A percentile compares a stretch with the other conserved stretches of the same genome.
Evolutionary conservation across 179 eudicot species (phyloP).

Genomic region (Silene vulgaris): DNA sequence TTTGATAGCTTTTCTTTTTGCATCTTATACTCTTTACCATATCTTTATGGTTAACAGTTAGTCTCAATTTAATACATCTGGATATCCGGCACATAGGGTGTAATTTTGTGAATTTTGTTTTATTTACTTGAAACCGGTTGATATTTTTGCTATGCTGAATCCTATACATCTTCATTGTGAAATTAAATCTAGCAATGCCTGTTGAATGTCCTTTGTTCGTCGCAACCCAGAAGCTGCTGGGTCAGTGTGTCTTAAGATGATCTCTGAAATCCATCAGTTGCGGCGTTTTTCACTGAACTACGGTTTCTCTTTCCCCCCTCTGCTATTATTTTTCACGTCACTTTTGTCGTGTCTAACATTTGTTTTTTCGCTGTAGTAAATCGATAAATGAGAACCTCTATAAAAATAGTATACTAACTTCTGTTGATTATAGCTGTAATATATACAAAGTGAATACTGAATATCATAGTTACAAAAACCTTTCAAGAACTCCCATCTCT

Average conservation of each 20-base stretch:
- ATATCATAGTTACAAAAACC: conserved; percentile 13
- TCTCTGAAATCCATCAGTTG: neutral
- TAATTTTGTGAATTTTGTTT: too few relatives aligned
- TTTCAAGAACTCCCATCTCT: neutral
- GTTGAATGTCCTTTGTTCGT: neutral
- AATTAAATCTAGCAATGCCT: neutral
- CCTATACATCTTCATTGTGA: neutral
- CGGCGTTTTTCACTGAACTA: neutral
- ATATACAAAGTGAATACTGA: conserved; percentile 28
- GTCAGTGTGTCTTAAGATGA: neutral
- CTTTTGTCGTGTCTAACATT: neutral
- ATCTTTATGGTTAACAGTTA: too few relatives aligned
- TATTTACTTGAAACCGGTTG: neutral
- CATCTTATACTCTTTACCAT: neutral
- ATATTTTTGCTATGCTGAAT: neutral
- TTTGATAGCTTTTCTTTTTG: neutral
- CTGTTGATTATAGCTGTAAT: neutral
- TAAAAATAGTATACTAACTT: neutral
- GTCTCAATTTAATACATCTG: too few relatives aligned
- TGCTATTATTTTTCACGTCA: neutral
- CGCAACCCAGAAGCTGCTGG: neutral
- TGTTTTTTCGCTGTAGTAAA: neutral
- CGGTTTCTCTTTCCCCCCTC: neutral
- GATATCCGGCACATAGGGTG: too few relatives aligned
- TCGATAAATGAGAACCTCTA: neutral